Conservation (phyloP, 1,284 basidiomycete genomes). For the Austroboletus rostrupii region DNA sequence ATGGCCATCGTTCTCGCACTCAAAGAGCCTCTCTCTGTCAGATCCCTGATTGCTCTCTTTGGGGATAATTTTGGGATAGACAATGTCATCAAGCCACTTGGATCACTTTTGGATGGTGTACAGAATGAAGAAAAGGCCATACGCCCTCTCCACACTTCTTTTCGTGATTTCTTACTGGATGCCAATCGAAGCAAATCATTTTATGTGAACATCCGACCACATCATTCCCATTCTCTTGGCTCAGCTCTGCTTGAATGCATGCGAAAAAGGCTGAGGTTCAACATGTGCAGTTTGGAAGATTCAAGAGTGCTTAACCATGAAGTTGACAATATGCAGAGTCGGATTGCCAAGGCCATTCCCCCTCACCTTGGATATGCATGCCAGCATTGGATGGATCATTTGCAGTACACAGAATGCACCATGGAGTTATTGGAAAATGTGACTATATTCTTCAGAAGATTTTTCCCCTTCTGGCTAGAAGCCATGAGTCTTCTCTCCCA, state of each 20-base stretch:
- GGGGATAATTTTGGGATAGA: background rate
- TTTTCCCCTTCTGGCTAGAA: background rate
- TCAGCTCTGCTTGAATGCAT: no score
- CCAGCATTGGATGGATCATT: slow-evolving; percentile 1
- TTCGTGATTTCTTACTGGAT: no score
- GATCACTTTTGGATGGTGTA: background rate
- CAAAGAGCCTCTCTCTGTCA: background rate
- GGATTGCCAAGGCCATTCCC: background rate
- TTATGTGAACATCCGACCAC: no score
- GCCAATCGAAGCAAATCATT: no score
- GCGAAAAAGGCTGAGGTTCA: no score
- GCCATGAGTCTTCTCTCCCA: no score
- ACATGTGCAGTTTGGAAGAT: background rate
- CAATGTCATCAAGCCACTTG: background rate
- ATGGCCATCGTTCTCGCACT: slow-evolving; percentile 1
- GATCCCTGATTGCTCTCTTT: background rate
- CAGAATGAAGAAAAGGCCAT: no score
- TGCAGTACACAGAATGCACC: background rate
- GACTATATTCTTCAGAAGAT: background rate
- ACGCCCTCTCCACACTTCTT: no score
- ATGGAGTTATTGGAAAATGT: background rate
- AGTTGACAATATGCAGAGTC: background rate
- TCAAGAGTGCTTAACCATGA: background rate
- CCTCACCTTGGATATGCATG: slow-evolving; percentile 1
- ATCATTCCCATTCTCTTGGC: no score